Evolutionary conservation across 2,329 filamentous ascomycete species (phyloP).

Genomic region (Aspergillus tanneri): DNA sequence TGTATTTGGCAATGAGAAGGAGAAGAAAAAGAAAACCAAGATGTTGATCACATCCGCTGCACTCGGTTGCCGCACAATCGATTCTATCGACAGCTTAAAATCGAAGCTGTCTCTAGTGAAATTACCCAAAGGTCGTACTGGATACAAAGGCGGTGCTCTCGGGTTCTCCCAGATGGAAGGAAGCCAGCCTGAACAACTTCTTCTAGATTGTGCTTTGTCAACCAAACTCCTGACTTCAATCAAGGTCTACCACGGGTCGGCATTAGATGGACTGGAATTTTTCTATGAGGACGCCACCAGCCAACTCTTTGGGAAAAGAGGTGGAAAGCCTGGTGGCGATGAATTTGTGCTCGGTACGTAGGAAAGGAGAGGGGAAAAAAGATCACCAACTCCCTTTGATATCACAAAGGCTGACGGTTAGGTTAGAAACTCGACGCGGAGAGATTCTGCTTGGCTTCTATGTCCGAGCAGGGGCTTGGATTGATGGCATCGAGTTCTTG

Average conservation of each 20-base stretch:
- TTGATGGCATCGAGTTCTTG: constrained; percentile 85
- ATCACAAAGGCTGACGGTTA: constrained; percentile 19
- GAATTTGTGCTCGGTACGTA: constrained; percentile 73
- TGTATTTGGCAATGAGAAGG: constrained; percentile 66
- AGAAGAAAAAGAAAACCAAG: constrained; percentile 65
- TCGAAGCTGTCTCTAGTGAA: constrained; percentile 73
- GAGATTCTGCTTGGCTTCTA: constrained; percentile 87
- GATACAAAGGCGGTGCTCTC: constrained; percentile 72
- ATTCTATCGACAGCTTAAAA: constrained; percentile 70
- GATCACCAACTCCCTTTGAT: not conserved
- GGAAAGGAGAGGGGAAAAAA: not conserved
- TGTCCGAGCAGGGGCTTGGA: constrained; percentile 73
- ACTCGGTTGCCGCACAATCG: constrained; percentile 70
- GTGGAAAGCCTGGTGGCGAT: constrained; percentile 67
- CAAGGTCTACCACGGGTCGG: constrained; percentile 71
- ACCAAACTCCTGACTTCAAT: constrained; percentile 74
- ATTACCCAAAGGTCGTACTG: constrained; percentile 70
- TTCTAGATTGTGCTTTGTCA: constrained; percentile 69
- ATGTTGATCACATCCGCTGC: constrained; percentile 74
- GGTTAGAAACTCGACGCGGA: constrained; percentile 72
- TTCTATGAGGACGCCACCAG: constrained; percentile 82
- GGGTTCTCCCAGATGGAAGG: constrained; percentile 71
- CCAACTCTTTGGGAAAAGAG: constrained; percentile 82
- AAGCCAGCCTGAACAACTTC: constrained; percentile 66
- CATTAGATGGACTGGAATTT: constrained; percentile 86